Evolutionary conservation across 1,139 yeast species (phyloP).

Genomic region (Scheffersomyces segobiensis): DNA sequence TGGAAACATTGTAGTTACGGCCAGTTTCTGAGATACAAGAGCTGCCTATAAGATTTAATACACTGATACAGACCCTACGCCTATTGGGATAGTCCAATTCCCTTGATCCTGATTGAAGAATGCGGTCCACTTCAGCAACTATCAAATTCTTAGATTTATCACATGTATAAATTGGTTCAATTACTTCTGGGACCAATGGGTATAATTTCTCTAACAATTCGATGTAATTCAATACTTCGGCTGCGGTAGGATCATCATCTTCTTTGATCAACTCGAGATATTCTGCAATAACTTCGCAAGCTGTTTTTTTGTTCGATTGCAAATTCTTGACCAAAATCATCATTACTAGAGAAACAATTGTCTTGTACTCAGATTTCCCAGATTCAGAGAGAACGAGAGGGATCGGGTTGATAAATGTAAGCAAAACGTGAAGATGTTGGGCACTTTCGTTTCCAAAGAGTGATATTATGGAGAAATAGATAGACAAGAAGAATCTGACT

Average conservation of each 20-base stretch:
- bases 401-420: conserved; percentile 20
- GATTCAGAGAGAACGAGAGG: conserved; percentile 7
- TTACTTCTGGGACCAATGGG: conserved; percentile 26
- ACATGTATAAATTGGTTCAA: conserved; percentile 20
- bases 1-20: conserved; percentile 31
- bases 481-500: conserved; percentile 14
- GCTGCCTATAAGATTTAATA: conserved; percentile 28
- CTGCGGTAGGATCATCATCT: conserved; percentile 13
- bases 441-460: conserved; percentile 20
- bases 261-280: conserved; percentile 26
- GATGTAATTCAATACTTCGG: conserved; percentile 22
- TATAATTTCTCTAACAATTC: conserved; percentile 22
- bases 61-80: conserved; percentile 12
- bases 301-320: conserved; percentile 15
- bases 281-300: conserved; percentile 20
- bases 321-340: conserved; percentile 27
- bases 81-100: conserved; percentile 11
- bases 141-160: conserved; percentile 20
- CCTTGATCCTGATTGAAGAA: conserved; percentile 3
- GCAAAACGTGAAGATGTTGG: conserved; percentile 25
- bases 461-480: conserved; percentile 19
- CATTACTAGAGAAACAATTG: conserved; percentile 19
- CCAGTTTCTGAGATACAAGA: conserved; percentile 41
- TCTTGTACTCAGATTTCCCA: conserved; percentile 10
- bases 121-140: conserved; percentile 10